Conservation (phyloP, 2,329 filamentous ascomycete species). For the Phoma sp. region DNA sequence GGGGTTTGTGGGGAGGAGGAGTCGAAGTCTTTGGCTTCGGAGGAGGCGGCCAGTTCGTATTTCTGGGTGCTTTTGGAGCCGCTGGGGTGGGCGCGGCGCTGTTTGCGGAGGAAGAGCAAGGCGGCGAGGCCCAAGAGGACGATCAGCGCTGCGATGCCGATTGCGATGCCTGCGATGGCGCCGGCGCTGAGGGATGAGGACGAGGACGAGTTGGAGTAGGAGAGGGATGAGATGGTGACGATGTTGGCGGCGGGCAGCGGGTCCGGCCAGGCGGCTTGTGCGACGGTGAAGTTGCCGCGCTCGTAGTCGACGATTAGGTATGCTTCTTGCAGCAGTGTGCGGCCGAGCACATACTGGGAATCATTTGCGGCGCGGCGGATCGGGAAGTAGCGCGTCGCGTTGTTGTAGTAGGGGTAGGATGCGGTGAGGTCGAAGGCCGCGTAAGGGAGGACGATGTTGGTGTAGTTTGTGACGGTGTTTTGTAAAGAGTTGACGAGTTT, state of each 20-base stretch:
- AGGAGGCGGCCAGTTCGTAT: slow-evolving; percentile 32
- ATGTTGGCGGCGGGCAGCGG: slow-evolving; percentile 38
- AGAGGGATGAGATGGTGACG: slow-evolving; percentile 32
- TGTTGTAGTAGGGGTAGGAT: slow-evolving; percentile 62
- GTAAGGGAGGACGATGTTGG: slow-evolving; percentile 55
- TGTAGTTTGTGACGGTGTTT: slow-evolving; percentile 42
- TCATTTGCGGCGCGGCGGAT: slow-evolving; percentile 63
- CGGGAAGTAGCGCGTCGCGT: slow-evolving; percentile 71
- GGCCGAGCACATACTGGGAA: slow-evolving; percentile 66
- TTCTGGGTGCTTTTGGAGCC: slow-evolving; percentile 2
- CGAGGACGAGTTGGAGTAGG: neutral
- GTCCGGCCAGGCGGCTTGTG: slow-evolving; percentile 44
- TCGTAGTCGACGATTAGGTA: slow-evolving; percentile 58
- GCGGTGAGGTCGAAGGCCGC: slow-evolving; percentile 55
- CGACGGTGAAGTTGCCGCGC: slow-evolving; percentile 53
- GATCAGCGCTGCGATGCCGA: slow-evolving; percentile 28
- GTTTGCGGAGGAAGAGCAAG: slow-evolving; percentile 31
- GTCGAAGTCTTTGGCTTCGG: slow-evolving; percentile 25
- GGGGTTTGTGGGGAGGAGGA: slow-evolving; percentile 12
- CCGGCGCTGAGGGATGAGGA: slow-evolving; percentile 26
- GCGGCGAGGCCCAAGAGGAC: slow-evolving; percentile 26
- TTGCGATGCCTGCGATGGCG: slow-evolving; percentile 43
- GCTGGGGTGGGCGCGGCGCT: slow-evolving; percentile 3
- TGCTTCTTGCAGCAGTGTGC: slow-evolving; percentile 72
- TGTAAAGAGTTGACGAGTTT: slow-evolving; percentile 42